Evolutionary conservation across 352 stramenopile species (phyloP).

Genomic region (Thalassiosira sp.): DNA sequence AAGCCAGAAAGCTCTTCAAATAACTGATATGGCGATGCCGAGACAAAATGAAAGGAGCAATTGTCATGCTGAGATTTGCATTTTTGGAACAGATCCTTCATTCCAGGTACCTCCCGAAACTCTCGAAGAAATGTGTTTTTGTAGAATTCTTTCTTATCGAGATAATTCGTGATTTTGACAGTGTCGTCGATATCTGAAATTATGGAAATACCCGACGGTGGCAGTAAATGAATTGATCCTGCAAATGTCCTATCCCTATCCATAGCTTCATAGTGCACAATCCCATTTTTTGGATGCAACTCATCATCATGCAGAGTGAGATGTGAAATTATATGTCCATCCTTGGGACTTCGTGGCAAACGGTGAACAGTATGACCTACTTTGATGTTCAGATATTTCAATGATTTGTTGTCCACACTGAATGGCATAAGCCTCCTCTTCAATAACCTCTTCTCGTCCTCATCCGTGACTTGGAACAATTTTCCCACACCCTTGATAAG

Average conservation of each 20-base stretch:
- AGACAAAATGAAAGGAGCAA: conserved; percentile 53
- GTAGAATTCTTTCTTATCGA: conserved; percentile 50
- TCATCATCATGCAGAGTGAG: conserved; percentile 21
- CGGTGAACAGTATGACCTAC: conserved; percentile 4
- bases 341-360: conserved; percentile 30
- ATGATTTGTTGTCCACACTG: conserved; percentile 44
- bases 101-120: conserved; percentile 49
- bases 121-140: conserved; percentile 52
- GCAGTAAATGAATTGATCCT: conserved; percentile 32
- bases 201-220: conserved; percentile 27
- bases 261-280: conserved; percentile 12
- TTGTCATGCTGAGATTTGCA: conserved; percentile 23
- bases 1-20: conserved; percentile 46
- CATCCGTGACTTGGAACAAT: conserved; percentile 30
- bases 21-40: conserved; percentile 47
- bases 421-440: conserved; percentile 43
- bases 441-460: conserved; percentile 30
- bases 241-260: conserved; percentile 18
- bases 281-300: conserved; percentile 10
- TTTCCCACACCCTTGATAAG: conserved; percentile 34
- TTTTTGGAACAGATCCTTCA: conserved; percentile 47
- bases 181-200: conserved; percentile 62
- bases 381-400: conserved; percentile 32
- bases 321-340: conserved; percentile 40
- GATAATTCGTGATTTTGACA: conserved; percentile 51